Conservation (phyloP, 495 filamentous ascomycete species). For the Trichocladium antarcticum region DNA sequence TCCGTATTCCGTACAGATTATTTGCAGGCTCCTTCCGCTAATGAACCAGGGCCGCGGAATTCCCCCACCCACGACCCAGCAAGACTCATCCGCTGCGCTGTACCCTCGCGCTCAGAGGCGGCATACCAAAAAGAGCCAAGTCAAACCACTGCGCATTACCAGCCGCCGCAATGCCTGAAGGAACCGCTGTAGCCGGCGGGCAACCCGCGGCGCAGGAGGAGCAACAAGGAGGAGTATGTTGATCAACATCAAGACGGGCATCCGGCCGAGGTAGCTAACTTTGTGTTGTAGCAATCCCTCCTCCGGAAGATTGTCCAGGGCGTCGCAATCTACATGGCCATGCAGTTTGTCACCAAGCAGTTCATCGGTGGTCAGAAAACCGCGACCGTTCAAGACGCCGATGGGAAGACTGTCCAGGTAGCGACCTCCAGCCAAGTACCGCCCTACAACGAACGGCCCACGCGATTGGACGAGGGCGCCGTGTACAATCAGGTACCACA, state of each 20-base stretch:
- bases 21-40: too few relatives aligned
- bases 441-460: constrained; percentile 53
- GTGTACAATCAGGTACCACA: constrained; percentile 65
- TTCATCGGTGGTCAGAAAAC: constrained; percentile 36
- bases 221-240: constrained; percentile 34
- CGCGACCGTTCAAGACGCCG: constrained; percentile 37
- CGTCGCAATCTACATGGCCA: constrained; percentile 35
- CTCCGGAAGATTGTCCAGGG: constrained; percentile 31
- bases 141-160: too few relatives aligned
- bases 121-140: background rate
- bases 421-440: constrained; percentile 45
- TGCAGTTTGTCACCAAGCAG: constrained; percentile 39
- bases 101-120: too few relatives aligned
- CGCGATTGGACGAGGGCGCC: constrained; percentile 46
- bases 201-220: constrained; percentile 22
- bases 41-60: too few relatives aligned
- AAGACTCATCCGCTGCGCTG: too few relatives aligned
- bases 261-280: constrained; percentile 12
- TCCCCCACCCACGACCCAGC: too few relatives aligned
- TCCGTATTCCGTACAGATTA: too few relatives aligned
- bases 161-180: constrained; percentile 33
- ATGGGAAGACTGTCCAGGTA: constrained; percentile 35
- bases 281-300: constrained; percentile 20
- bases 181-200: constrained; percentile 18
- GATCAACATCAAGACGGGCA: background rate